These are phyloP conservation scores for Dipteronia dyeriana DNA, from an alignment of 345 rosid species.

Conservation along the genomic window DNA sequence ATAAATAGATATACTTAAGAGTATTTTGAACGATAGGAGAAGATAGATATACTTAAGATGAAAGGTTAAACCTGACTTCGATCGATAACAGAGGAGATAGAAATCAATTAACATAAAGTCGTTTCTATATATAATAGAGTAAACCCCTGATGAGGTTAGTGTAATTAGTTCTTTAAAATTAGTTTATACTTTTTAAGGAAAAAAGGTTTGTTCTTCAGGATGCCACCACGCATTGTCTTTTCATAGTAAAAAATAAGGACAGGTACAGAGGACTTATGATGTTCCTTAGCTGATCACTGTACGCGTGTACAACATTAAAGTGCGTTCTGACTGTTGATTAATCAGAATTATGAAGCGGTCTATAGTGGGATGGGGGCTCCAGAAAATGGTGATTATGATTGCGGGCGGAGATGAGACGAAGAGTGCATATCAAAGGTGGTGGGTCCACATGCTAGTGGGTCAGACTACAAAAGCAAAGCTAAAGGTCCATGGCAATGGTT, in stretches of 20 bases:
- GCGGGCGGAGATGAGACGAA: slow-evolving; percentile 15
- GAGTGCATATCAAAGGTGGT: neutral
- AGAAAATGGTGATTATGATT: neutral
- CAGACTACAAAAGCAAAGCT: slow-evolving; percentile 26
- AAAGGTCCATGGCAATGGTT: slow-evolving; percentile 8
- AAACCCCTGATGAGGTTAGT: too few relatives aligned
- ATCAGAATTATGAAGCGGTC: neutral
- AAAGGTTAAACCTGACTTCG: too few relatives aligned
- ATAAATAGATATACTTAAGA: too few relatives aligned
- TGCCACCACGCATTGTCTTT: slow-evolving; percentile 27
- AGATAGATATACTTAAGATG: too few relatives aligned
- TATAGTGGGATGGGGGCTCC: neutral
- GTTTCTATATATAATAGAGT: too few relatives aligned
- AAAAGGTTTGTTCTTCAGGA: slow-evolving; percentile 17
- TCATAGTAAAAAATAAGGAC: slow-evolving; percentile 14
- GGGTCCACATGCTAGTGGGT: slow-evolving; percentile 29
- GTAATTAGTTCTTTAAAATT: neutral
- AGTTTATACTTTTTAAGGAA: slow-evolving; percentile 19
- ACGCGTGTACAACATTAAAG: slow-evolving; percentile 1
- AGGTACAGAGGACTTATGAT: slow-evolving; percentile 16
- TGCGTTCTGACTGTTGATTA: neutral
- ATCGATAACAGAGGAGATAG: too few relatives aligned
- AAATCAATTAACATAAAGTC: too few relatives aligned
- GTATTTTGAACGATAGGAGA: too few relatives aligned
- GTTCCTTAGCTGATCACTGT: slow-evolving; percentile 17